phyloP scores from a whole-genome alignment of 192 early-diverging fungal species.

The Linnemannia hyalina region DNA sequence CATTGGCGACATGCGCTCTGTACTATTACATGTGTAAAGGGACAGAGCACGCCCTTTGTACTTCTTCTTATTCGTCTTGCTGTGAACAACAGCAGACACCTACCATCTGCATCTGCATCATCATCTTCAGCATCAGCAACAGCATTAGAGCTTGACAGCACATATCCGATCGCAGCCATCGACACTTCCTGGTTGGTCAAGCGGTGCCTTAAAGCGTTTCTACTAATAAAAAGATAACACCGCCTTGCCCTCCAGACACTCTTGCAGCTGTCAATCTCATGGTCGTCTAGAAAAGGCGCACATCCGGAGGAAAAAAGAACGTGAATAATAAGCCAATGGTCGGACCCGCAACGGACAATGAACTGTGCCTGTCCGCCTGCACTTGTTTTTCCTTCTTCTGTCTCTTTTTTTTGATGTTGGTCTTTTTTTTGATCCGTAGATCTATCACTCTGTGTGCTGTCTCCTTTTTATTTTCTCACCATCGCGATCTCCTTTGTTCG shows the following conservation, averaged over 20 bases:
- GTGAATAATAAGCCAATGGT: background rate
- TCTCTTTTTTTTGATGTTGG: background rate
- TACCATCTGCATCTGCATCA: background rate
- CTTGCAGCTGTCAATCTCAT: background rate
- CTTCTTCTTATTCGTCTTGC: background rate
- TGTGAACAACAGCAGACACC: background rate
- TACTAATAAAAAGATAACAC: background rate
- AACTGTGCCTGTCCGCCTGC: constrained; percentile 7
- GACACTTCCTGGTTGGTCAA: background rate
- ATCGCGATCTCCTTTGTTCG: background rate
- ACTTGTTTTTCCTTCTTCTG: constrained; percentile 6
- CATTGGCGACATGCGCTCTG: background rate
- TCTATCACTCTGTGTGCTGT: background rate
- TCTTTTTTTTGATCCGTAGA: background rate
- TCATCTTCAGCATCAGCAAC: background rate
- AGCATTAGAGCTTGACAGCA: background rate
- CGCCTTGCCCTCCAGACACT: background rate
- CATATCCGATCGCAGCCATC: background rate
- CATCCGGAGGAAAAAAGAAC: background rate
- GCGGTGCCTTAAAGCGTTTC: background rate
- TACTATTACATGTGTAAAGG: too few species aligned
- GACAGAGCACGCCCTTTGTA: background rate
- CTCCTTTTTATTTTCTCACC: background rate
- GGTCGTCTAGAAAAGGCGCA: background rate
- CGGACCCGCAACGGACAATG: background rate